phyloP scores from a whole-genome alignment of 805 yeast genomes.

The Candida maesae region DNA sequence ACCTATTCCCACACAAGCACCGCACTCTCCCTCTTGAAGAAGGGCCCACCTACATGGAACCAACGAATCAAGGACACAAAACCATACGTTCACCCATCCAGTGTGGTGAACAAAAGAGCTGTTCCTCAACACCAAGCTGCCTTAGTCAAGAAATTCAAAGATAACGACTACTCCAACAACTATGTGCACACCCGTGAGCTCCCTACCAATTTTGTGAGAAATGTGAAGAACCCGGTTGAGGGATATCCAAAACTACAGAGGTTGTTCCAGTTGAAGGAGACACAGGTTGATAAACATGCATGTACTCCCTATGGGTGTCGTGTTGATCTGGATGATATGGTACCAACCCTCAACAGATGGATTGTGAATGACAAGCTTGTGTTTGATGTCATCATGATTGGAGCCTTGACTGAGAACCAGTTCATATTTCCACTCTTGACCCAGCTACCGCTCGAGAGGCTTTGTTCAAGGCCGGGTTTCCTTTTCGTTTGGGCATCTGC shows the following conservation, averaged over 20 bases:
- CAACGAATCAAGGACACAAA: neutral
- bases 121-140: neutral
- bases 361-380: conserved; percentile 50
- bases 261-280: conserved; percentile 59
- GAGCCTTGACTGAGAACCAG: conserved; percentile 76
- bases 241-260: conserved; percentile 85
- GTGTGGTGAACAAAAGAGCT: conserved; percentile 2
- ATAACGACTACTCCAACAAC: conserved; percentile 72
- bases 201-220: conserved; percentile 65
- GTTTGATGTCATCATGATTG: conserved; percentile 91
- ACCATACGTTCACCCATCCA: neutral
- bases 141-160: conserved; percentile 30
- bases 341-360: conserved; percentile 59
- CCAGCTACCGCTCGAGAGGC: conserved; percentile 63
- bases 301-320: conserved; percentile 65
- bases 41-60: conserved; percentile 7
- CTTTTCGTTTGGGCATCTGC: conserved; percentile 86
- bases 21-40: conserved; percentile 2
- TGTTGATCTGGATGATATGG: conserved; percentile 47
- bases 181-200: conserved; percentile 58
- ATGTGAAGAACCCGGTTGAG: conserved; percentile 59
- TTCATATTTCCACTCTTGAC: conserved; percentile 58
- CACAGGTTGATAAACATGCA: conserved; percentile 51
- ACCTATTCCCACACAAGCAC: neutral
- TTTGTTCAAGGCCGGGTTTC: conserved; percentile 84